Conservation (phyloP, 1,284 basidiomycete genomes). For the Schizophyllum commune region DNA sequence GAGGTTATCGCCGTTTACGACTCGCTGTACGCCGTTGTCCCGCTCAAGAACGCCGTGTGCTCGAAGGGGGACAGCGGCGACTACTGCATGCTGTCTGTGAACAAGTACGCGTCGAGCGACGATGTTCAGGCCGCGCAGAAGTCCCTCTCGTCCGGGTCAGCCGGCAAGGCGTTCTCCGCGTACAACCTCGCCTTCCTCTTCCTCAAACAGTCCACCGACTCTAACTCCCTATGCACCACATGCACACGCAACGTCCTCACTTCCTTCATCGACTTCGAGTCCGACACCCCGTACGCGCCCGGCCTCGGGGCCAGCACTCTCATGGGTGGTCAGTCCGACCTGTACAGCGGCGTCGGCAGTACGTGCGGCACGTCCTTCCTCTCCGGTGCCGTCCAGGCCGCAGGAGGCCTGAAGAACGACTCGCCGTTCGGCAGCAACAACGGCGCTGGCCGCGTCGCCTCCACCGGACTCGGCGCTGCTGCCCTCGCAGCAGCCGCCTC, state of each 20-base stretch:
- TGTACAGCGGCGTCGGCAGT: constrained; percentile 55
- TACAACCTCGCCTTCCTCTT: constrained; percentile 78
- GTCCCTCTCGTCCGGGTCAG: constrained; percentile 23
- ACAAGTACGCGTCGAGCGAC: constrained; percentile 20
- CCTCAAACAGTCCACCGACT: constrained; percentile 46
- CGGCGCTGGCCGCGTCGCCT: too few relatives aligned
- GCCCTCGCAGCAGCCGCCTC: too few relatives aligned
- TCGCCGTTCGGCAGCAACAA: background rate
- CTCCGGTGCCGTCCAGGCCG: constrained; percentile 54
- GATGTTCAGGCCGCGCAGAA: constrained; percentile 11
- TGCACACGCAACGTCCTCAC: constrained; percentile 75
- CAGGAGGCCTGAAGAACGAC: constrained; percentile 42
- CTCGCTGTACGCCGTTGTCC: constrained; percentile 62
- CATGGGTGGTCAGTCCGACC: constrained; percentile 52
- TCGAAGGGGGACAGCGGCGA: constrained; percentile 58
- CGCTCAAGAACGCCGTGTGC: constrained; percentile 65
- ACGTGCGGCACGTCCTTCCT: constrained; percentile 64
- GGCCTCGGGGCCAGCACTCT: constrained; percentile 61
- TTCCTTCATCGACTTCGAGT: constrained; percentile 72
- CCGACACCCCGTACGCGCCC: constrained; percentile 60
- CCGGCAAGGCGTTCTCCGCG: constrained; percentile 54
- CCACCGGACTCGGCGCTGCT: too few relatives aligned
- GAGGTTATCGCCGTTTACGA: constrained; percentile 67
- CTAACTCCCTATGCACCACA: constrained; percentile 60
- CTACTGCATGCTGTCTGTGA: constrained; percentile 55